A percentile compares a stretch with the other conserved stretches of the same genome.
Evolutionary conservation across 345 rosid genomes (phyloP).

Genomic region (Balakata baccata): DNA sequence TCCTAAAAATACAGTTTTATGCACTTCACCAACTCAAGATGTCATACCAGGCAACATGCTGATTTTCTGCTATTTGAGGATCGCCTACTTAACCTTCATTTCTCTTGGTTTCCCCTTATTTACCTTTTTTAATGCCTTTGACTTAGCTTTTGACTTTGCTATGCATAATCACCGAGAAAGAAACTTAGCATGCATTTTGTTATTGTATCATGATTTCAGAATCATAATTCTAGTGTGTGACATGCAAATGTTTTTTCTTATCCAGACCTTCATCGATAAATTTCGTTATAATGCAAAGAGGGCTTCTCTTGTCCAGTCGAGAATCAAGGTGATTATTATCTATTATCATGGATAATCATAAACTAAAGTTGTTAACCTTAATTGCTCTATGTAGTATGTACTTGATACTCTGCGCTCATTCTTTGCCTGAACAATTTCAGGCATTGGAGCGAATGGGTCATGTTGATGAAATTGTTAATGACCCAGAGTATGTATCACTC

Average conservation of each 20-base stretch:
- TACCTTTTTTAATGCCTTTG: neutral
- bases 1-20: neutral
- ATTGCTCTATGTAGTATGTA: neutral
- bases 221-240: conserved; percentile 13
- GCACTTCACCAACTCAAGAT: neutral
- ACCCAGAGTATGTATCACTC: conserved; percentile 77
- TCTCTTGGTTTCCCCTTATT: neutral
- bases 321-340: conserved; percentile 72
- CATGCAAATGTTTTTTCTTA: conserved; percentile 1
- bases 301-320: conserved; percentile 98
- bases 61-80: neutral
- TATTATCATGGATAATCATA: conserved; percentile 12
- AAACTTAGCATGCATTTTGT: neutral
- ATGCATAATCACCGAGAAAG: neutral
- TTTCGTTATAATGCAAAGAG: conserved; percentile 98
- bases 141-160: neutral
- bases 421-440: conserved; percentile 37
- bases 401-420: neutral
- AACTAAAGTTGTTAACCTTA: neutral
- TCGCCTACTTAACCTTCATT: neutral
- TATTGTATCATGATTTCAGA: conserved; percentile 1
- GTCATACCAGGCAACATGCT: neutral
- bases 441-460: conserved; percentile 88
- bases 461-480: conserved; percentile 91
- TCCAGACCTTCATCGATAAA: conserved; percentile 95